These are phyloP conservation scores for Entoloma clypeatum DNA, from an alignment of 1,284 basidiomycete species.

Conservation along the genomic window DNA sequence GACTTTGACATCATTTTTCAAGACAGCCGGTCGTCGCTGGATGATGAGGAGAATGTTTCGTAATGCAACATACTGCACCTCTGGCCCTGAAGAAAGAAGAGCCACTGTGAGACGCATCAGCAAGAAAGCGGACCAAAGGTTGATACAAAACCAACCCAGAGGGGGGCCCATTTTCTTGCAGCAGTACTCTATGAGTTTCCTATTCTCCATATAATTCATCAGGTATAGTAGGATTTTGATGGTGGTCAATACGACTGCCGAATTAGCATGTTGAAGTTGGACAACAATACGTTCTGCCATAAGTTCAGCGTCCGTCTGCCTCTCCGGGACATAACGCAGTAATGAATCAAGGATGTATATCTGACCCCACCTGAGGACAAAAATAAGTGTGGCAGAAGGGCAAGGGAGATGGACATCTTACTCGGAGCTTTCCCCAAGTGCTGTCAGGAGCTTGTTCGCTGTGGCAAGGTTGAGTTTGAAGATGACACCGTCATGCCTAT, in stretches of 20 bases:
- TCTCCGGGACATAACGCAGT: slow-evolving; percentile 88
- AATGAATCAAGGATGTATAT: slow-evolving; percentile 97
- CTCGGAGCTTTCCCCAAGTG: slow-evolving; percentile 90
- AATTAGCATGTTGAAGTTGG: slow-evolving; percentile 89
- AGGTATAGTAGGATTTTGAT: slow-evolving; percentile 95
- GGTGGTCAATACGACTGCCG: slow-evolving; percentile 91
- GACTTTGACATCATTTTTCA: slow-evolving; percentile 96
- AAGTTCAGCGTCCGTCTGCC: slow-evolving; percentile 85
- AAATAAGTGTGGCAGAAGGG: slow-evolving; percentile 1
- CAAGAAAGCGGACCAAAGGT: neutral
- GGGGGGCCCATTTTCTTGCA: slow-evolving; percentile 98
- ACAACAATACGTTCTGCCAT: slow-evolving; percentile 93
- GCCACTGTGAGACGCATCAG: slow-evolving; percentile 57
- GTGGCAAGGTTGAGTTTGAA: slow-evolving; percentile 82
- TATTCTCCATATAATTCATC: slow-evolving; percentile 99
- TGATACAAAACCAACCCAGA: slow-evolving; percentile 58
- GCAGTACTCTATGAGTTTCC: slow-evolving; percentile 80
- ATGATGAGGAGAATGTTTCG: slow-evolving; percentile 97
- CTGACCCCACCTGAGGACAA: slow-evolving; percentile 95
- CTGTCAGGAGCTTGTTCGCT: slow-evolving; percentile 81
- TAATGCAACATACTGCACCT: slow-evolving; percentile 97
- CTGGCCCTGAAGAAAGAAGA: slow-evolving; percentile 91
- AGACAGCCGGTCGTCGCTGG: slow-evolving; percentile 86
- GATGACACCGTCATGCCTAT: slow-evolving; percentile 85
- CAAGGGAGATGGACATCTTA: slow-evolving; percentile 35